These are phyloP conservation scores for Coemansia sp. DNA, from an alignment of 192 early-diverging fungal genomes.

Conservation along the genomic window DNA sequence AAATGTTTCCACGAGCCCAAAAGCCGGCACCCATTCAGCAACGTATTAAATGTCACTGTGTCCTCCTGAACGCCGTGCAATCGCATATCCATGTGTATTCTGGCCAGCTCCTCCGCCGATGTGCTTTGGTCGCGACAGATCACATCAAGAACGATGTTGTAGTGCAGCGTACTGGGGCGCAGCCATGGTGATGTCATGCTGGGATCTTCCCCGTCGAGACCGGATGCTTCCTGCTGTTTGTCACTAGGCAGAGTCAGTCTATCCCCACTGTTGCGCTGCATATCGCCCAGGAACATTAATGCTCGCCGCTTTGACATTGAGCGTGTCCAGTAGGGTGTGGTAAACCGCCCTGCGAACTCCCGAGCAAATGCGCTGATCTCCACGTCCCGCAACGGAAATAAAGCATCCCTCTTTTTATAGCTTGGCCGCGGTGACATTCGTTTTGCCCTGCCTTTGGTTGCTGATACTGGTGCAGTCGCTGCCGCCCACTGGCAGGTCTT, in stretches of 20 bases:
- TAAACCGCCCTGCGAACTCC: conserved; percentile 7
- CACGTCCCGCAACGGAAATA: conserved; percentile 7
- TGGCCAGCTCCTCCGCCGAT: conserved; percentile 16
- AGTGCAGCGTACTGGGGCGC: conserved; percentile 21
- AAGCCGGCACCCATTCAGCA: conserved; percentile 42
- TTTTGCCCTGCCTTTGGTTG: neutral
- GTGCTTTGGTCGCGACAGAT: conserved; percentile 28
- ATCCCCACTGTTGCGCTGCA: conserved; percentile 28
- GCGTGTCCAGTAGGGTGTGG: conserved; percentile 16
- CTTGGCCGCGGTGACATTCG: neutral
- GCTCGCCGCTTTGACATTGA: conserved; percentile 38
- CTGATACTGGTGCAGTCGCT: neutral
- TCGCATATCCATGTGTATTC: conserved; percentile 31
- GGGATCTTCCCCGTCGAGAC: neutral
- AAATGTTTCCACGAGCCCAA: conserved; percentile 30
- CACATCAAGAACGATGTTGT: conserved; percentile 41
- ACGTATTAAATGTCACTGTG: conserved; percentile 42
- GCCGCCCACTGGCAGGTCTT: conserved; percentile 29
- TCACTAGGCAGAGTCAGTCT: conserved; percentile 1
- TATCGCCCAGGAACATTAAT: conserved; percentile 42
- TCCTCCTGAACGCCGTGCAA: conserved; percentile 31
- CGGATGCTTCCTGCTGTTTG: neutral
- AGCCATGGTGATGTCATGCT: conserved; percentile 10
- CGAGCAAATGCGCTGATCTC: conserved; percentile 8
- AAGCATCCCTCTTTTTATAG: neutral